Evolutionary conservation across 345 rosid genomes (phyloP).

Genomic region (Syzygium aqueum): DNA sequence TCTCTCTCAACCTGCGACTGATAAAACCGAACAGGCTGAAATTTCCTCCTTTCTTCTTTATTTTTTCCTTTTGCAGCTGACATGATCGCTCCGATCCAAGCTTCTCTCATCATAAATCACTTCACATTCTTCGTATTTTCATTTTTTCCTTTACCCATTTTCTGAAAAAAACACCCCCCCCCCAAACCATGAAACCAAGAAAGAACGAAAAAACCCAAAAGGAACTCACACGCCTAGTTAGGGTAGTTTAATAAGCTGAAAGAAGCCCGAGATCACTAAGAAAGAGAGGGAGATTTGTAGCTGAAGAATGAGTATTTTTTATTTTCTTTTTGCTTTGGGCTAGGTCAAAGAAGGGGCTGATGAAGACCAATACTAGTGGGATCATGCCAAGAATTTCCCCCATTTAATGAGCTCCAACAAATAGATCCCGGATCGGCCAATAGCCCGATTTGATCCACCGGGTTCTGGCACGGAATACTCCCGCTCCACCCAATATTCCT

Average conservation of each 20-base stretch:
- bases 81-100: constrained; percentile 45
- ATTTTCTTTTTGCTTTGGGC: neutral
- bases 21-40: constrained; percentile 29
- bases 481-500: constrained; percentile 19
- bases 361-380: constrained; percentile 52
- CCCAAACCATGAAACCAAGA: neutral
- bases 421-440: constrained; percentile 40
- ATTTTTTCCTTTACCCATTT: neutral
- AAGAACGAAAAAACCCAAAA: constrained; percentile 6
- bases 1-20: constrained; percentile 22
- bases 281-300: constrained; percentile 25
- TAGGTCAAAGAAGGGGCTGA: constrained; percentile 74
- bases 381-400: constrained; percentile 59
- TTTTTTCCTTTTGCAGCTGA: constrained; percentile 36
- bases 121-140: neutral
- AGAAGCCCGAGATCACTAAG: constrained; percentile 16
- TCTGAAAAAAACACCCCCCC: neutral
- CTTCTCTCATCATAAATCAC: constrained; percentile 22
- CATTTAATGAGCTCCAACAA: constrained; percentile 37
- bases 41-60: constrained; percentile 21
- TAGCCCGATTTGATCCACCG: constrained; percentile 33
- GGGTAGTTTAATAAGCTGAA: neutral
- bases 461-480: constrained; percentile 23
- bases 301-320: constrained; percentile 13
- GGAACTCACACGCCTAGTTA: constrained; percentile 2